Conservation (phyloP, 2,329 filamentous ascomycete genomes). For the Aspergillus sp. region DNA sequence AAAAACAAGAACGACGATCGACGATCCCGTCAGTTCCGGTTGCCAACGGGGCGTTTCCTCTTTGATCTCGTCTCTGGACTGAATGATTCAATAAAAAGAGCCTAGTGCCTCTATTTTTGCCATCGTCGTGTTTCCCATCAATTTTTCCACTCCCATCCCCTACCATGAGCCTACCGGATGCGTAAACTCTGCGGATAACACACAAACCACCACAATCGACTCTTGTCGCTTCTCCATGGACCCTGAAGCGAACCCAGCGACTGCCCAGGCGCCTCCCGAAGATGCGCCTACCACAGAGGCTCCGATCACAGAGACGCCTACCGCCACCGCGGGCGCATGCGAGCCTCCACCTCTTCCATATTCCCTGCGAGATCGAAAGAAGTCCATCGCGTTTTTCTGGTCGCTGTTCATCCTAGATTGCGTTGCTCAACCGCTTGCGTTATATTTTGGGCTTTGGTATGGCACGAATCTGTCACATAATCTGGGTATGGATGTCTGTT, state of each 20-base stretch:
- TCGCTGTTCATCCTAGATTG: slow-evolving; percentile 59
- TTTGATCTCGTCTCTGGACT: no score
- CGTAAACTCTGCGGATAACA: slow-evolving; percentile 5
- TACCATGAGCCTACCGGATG: slow-evolving; percentile 3
- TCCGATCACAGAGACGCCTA: not conserved
- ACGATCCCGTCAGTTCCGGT: not conserved
- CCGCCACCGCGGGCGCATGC: slow-evolving; percentile 15
- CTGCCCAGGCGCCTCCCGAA: slow-evolving; percentile 15
- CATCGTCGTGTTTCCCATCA: not conserved
- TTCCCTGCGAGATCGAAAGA: slow-evolving; percentile 54
- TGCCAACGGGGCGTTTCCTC: not conserved
- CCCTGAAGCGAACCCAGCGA: slow-evolving; percentile 26
- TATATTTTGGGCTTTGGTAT: slow-evolving; percentile 64
- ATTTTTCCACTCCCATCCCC: not conserved
- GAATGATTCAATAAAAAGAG: not conserved
- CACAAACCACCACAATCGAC: slow-evolving; percentile 13
- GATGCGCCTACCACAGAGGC: slow-evolving; percentile 7
- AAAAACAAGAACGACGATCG: slow-evolving; percentile 1
- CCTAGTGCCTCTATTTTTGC: not conserved
- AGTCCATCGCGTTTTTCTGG: slow-evolving; percentile 60
- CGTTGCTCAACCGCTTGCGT: slow-evolving; percentile 56
- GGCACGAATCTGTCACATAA: slow-evolving; percentile 50
- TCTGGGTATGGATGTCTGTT: slow-evolving; percentile 32
- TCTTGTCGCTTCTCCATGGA: slow-evolving; percentile 30
- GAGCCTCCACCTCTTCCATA: slow-evolving; percentile 56